These are phyloP conservation scores for Amanita pseudoporphyria DNA, from an alignment of 768 basidiomycete genomes.

Conservation along the genomic window DNA sequence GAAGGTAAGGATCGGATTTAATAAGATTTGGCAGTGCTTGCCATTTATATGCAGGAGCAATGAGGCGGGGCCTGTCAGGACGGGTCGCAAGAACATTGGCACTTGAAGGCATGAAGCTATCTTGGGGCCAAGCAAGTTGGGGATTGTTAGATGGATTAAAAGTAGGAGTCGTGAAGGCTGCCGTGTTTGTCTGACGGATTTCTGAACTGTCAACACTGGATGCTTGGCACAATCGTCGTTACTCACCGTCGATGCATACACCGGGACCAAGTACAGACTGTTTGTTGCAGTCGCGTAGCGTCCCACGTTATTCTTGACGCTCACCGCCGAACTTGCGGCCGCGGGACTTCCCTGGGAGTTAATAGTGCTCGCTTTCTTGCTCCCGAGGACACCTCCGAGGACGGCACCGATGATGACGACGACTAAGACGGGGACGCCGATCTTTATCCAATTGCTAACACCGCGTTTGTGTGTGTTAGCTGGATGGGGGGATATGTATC, in stretches of 20 bases:
- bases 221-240: background rate
- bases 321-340: slow-evolving; percentile 45
- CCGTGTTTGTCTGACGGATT: slow-evolving; percentile 57
- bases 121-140: slow-evolving; percentile 65
- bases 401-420: slow-evolving; percentile 58
- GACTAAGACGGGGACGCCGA: slow-evolving; percentile 59
- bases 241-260: slow-evolving; percentile 86
- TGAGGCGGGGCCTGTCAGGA: slow-evolving; percentile 78
- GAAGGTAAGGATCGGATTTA: slow-evolving; percentile 73
- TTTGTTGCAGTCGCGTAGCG: slow-evolving; percentile 73
- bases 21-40: slow-evolving; percentile 70
- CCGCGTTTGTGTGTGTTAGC: slow-evolving; percentile 41
- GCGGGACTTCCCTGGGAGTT: slow-evolving; percentile 22
- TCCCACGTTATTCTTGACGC: slow-evolving; percentile 51
- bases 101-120: slow-evolving; percentile 60
- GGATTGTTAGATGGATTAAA: slow-evolving; percentile 48
- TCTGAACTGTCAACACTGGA: background rate
- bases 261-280: slow-evolving; percentile 67
- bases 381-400: slow-evolving; percentile 74
- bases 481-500: slow-evolving; percentile 48
- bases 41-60: slow-evolving; percentile 94
- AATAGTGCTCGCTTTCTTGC: slow-evolving; percentile 34
- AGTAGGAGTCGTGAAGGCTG: slow-evolving; percentile 61
- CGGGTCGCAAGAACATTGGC: slow-evolving; percentile 55
- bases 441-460: slow-evolving; percentile 64